phyloP scores from a whole-genome alignment of 2,329 filamentous ascomycete genomes.

The Microdochium paspali region DNA sequence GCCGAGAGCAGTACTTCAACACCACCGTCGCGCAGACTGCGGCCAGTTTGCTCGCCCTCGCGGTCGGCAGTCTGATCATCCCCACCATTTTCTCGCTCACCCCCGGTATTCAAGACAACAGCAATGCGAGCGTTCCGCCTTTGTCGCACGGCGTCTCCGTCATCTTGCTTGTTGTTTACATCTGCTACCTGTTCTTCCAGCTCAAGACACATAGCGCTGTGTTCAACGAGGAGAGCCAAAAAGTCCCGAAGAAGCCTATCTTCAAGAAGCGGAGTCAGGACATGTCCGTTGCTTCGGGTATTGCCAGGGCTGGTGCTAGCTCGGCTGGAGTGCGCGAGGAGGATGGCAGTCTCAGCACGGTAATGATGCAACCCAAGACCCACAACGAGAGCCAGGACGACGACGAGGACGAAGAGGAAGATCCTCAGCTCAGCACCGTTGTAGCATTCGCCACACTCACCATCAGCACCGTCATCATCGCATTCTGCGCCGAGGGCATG shows the following conservation, averaged over 20 bases:
- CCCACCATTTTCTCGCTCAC: slow-evolving; percentile 73
- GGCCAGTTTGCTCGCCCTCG: slow-evolving; percentile 68
- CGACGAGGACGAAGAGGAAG: slow-evolving; percentile 62
- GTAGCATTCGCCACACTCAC: slow-evolving; percentile 66
- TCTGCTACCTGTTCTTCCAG: slow-evolving; percentile 80
- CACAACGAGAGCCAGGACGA: slow-evolving; percentile 31
- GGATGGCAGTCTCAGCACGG: slow-evolving; percentile 33
- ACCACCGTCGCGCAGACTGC: slow-evolving; percentile 85
- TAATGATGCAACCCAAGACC: slow-evolving; percentile 29
- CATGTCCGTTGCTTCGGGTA: slow-evolving; percentile 12
- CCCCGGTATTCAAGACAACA: slow-evolving; percentile 24
- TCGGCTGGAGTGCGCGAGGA: slow-evolving; percentile 12
- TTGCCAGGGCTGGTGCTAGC: slow-evolving; percentile 9
- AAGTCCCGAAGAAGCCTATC: slow-evolving; percentile 53
- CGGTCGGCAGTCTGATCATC: slow-evolving; percentile 75
- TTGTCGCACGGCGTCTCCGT: slow-evolving; percentile 67
- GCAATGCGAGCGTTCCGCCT: slow-evolving; percentile 40
- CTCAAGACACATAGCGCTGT: slow-evolving; percentile 74
- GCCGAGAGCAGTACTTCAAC: slow-evolving; percentile 83
- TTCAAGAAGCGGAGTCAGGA: slow-evolving; percentile 12
- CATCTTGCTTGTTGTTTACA: slow-evolving; percentile 78
- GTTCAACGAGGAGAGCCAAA: slow-evolving; percentile 73
- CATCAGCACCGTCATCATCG: slow-evolving; percentile 69
- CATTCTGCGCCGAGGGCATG: slow-evolving; percentile 72
- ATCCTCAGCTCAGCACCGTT: slow-evolving; percentile 61